Conservation (phyloP, 495 filamentous ascomycete species). For the Penicillium malachiteum region DNA sequence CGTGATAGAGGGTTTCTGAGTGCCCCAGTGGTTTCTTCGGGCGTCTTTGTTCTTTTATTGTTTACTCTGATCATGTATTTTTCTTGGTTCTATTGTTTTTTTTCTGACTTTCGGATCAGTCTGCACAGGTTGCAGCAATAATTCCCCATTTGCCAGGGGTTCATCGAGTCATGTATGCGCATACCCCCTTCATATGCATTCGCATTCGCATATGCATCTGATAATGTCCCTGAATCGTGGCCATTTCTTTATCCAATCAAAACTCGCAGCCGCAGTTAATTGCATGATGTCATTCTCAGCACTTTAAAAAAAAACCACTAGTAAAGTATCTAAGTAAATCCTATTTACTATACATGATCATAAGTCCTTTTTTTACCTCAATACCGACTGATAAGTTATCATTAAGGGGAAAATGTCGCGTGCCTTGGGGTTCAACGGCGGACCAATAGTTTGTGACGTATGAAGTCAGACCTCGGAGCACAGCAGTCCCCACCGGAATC, state of each 20-base stretch:
- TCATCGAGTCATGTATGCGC: not conserved
- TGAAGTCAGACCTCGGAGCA: constrained; percentile 22
- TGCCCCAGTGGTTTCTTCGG: not conserved
- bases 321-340: not conserved
- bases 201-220: constrained; percentile 7
- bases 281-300: constrained; percentile 14
- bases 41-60: not conserved
- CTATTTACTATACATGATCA: not conserved
- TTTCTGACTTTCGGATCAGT: not conserved
- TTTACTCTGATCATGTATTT: not conserved
- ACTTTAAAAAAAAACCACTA: constrained; percentile 6
- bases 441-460: constrained; percentile 1
- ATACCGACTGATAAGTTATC: not conserved
- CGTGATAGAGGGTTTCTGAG: not conserved
- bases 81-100: not conserved
- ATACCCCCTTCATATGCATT: constrained; percentile 7
- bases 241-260: constrained; percentile 8
- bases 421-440: not conserved
- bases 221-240: not conserved
- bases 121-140: not conserved
- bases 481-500: constrained; percentile 29
- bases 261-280: not conserved
- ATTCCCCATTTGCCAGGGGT: not conserved
- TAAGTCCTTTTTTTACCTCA: not conserved
- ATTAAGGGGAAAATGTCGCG: not conserved